These are phyloP conservation scores for Parietichytrium sp. DNA, from an alignment of 108 stramenopile species.

Conservation along the genomic window DNA sequence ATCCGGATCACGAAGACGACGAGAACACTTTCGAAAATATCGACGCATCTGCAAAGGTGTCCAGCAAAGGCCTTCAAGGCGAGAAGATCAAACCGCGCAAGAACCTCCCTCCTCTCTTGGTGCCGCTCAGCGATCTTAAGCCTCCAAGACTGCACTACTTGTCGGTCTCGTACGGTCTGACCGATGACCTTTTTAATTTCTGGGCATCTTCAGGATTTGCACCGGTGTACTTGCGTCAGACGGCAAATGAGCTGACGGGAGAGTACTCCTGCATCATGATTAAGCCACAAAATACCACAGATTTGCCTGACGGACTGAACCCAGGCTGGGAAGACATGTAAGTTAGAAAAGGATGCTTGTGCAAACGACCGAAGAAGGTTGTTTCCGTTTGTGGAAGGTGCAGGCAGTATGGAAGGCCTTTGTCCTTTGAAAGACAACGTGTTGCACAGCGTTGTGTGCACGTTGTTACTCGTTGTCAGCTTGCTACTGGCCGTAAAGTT, in stretches of 20 bases:
- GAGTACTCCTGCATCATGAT: conserved; percentile 93
- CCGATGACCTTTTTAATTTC: conserved; percentile 80
- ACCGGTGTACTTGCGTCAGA: conserved; percentile 92
- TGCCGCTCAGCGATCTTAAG: conserved; percentile 76
- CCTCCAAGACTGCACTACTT: conserved; percentile 92
- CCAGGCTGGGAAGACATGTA: neutral
- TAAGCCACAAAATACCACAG: conserved; percentile 61
- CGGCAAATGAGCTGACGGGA: conserved; percentile 94
- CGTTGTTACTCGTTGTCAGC: too few relatives aligned
- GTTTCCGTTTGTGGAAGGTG: too few relatives aligned
- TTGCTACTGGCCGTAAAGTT: too few relatives aligned
- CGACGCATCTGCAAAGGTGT: conserved; percentile 55
- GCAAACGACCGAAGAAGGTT: too few relatives aligned
- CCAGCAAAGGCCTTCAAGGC: conserved; percentile 1
- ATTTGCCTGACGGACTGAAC: conserved; percentile 43
- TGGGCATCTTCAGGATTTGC: conserved; percentile 85
- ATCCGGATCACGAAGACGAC: conserved; percentile 53
- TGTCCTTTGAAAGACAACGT: too few relatives aligned
- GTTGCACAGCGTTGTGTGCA: too few relatives aligned
- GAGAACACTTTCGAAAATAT: conserved; percentile 47
- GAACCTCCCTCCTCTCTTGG: conserved; percentile 89
- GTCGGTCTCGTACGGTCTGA: conserved; percentile 92
- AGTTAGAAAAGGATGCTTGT: too few relatives aligned
- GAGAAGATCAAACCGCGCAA: conserved; percentile 86
- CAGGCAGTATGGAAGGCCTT: too few relatives aligned